Evolutionary conservation across 2,329 filamentous ascomycete species (phyloP).

Genomic region (Biscogniauxia mediterranea): DNA sequence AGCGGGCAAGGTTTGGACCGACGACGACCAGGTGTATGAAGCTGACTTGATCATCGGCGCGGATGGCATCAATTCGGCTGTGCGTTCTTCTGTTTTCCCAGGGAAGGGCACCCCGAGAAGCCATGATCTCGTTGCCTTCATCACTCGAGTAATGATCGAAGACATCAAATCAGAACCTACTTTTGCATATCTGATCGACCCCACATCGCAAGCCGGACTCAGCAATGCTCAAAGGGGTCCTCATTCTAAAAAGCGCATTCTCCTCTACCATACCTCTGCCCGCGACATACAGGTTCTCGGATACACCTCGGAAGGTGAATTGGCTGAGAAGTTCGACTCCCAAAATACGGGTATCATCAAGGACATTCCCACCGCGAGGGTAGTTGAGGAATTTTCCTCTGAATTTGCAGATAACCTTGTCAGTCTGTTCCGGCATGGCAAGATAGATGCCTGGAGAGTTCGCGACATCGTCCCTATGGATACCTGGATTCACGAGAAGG

Average conservation of each 20-base stretch:
- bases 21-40: constrained; percentile 18
- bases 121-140: constrained; percentile 17
- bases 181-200: constrained; percentile 19
- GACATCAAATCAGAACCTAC: constrained; percentile 14
- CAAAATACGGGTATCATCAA: constrained; percentile 20
- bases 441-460: constrained; percentile 22
- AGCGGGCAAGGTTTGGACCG: constrained; percentile 20
- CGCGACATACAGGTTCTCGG: constrained; percentile 19
- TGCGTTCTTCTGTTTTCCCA: constrained; percentile 13
- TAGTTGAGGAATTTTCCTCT: constrained; percentile 16
- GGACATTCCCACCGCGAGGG: constrained; percentile 14
- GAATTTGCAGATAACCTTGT: constrained; percentile 16
- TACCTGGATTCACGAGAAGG: constrained; percentile 22
- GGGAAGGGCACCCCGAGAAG: constrained; percentile 10
- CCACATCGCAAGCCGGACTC: constrained; percentile 17
- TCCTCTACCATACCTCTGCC: constrained; percentile 20
- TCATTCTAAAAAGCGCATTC: constrained; percentile 16
- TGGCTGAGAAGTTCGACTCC: constrained; percentile 17
- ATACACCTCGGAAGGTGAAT: constrained; percentile 22
- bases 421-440: constrained; percentile 15
- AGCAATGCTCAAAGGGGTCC: constrained; percentile 11
- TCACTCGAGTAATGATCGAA: constrained; percentile 17
- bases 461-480: constrained; percentile 21
- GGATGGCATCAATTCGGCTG: constrained; percentile 25
- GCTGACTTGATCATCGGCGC: constrained; percentile 26